phyloP scores from a whole-genome alignment of 345 rosid genomes.

The Gossypium longicalyx region DNA sequence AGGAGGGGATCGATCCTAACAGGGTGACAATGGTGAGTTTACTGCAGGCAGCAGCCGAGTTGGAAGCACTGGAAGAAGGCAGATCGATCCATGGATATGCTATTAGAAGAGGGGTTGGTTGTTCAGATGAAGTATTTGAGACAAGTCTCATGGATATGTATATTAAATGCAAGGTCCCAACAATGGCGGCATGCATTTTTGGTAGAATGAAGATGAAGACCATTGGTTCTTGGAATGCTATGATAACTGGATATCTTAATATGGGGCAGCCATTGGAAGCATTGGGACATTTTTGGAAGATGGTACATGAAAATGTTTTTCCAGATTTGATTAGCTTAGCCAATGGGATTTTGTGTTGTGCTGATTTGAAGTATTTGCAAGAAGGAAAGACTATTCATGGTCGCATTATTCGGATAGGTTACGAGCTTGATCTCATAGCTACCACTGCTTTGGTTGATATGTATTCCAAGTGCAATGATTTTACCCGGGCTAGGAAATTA shows the following conservation, averaged over 20 bases:
- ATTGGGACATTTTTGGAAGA: conserved; percentile 15
- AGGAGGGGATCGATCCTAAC: conserved; percentile 25
- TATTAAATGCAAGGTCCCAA: conserved; percentile 24
- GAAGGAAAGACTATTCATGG: conserved; percentile 36
- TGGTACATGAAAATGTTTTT: conserved; percentile 21
- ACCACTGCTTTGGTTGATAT: conserved; percentile 34
- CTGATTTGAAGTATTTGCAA: conserved; percentile 22
- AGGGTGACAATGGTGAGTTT: conserved; percentile 34
- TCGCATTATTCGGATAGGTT: conserved; percentile 22
- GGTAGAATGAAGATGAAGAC: conserved; percentile 15
- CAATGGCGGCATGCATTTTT: conserved; percentile 20
- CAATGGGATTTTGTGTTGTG: conserved; percentile 29
- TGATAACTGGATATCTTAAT: conserved; percentile 28
- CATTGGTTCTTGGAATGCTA: conserved; percentile 33
- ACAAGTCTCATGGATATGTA: conserved; percentile 38
- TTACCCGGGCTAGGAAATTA: conserved; percentile 27
- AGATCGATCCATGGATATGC: conserved; percentile 34
- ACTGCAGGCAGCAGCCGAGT: conserved; percentile 27
- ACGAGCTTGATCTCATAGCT: conserved; percentile 28
- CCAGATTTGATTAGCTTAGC: conserved; percentile 28
- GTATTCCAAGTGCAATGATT: conserved; percentile 29
- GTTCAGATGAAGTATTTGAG: conserved; percentile 31
- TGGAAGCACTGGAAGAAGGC: conserved; percentile 26
- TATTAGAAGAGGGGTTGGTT: conserved; percentile 31
- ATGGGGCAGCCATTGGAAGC: conserved; percentile 27